Percentiles rank a stretch among this genome's conserved stretches.
Conservation (phyloP, 176 grass and related monocot species). For the Avena atlantica region DNA sequence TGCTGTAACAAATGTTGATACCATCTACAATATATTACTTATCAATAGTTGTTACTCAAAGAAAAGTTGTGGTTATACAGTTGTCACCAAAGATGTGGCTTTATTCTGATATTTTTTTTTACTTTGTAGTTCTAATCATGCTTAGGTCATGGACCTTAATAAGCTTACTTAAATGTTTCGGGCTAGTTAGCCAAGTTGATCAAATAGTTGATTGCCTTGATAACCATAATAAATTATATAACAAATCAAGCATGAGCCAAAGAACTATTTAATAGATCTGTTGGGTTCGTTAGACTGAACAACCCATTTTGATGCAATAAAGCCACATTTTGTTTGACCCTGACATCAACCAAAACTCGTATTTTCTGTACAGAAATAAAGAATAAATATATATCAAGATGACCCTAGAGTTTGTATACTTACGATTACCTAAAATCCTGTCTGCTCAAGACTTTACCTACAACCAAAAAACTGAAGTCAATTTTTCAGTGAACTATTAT, state of each 20-base stretch:
- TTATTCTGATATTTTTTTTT: slow-evolving; percentile 25
- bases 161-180: slow-evolving; percentile 52
- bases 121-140: slow-evolving; percentile 45
- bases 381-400: slow-evolving; percentile 28
- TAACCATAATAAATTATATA: slow-evolving; percentile 52
- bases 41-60: slow-evolving; percentile 27
- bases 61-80: slow-evolving; percentile 43
- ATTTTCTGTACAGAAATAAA: slow-evolving; percentile 28
- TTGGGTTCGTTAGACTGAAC: slow-evolving; percentile 45
- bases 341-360: slow-evolving; percentile 38
- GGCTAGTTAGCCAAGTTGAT: slow-evolving; percentile 46
- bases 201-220: slow-evolving; percentile 52
- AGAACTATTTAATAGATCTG: slow-evolving; percentile 48
- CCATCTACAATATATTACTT: slow-evolving; percentile 13
- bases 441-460: no score
- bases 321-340: slow-evolving; percentile 47
- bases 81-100: slow-evolving; percentile 46
- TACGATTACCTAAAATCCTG: background rate
- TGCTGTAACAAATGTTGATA: slow-evolving; percentile 14
- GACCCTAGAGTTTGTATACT: background rate
- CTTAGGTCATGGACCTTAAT: slow-evolving; percentile 43
- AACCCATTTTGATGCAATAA: slow-evolving; percentile 25
- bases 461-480: no score
- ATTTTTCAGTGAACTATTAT: no score
- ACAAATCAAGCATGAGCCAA: slow-evolving; percentile 53